Base-by-base conservation (phyloP, 1,139 yeast genomes). In the Blastobotrys serpentis region DNA sequence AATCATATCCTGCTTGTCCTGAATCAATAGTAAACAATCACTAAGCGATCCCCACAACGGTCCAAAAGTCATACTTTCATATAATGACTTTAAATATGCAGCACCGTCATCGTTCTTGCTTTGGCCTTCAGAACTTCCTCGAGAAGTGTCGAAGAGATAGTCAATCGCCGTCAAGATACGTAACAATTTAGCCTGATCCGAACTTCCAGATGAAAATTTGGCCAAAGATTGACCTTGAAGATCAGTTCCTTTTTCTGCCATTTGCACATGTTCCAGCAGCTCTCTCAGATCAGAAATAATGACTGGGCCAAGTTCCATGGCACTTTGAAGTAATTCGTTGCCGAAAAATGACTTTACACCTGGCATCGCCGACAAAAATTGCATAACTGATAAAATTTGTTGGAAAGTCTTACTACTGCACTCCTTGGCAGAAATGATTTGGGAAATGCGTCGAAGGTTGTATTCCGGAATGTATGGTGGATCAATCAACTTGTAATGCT, bases 101-200 rank as follows among this genome's bases (percentile, higher is more conserved):
- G 82, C 79, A 49, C 86, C 56, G 22, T 53, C 61, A 29, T 56
- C 76, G 75, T 51, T 73, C 32, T 44, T 40, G 22, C 17, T 14
- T 14, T 40, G 33, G 21, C 47, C 50, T 14, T 21, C 50, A 11
- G 18, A 8, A 16, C 32, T 26, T 43, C 48, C 53, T 53, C 57
- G 56, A 4, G 55, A 48, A 1, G 74, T 66, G 53, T 82, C 86
- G 65, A 81, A 85, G 66, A 90, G 75, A 60, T 85, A 89, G 61
- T 90, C 97, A 54, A 90, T 75, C 0, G 97, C 96, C 0, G 98
- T 90, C 57, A 90, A 73, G 4, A 89, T 83, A 47, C 96, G 75
- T 51, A 92, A 71, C 17, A 92, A 69, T 60, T 89, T 89, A 7
- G 97, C 88, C 65, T 90, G 98, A 52, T 86, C 89, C 0, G 96